These are phyloP conservation scores for Wickerhamomyces ciferrii DNA, from an alignment of 805 yeast species.

Conservation along the genomic window DNA sequence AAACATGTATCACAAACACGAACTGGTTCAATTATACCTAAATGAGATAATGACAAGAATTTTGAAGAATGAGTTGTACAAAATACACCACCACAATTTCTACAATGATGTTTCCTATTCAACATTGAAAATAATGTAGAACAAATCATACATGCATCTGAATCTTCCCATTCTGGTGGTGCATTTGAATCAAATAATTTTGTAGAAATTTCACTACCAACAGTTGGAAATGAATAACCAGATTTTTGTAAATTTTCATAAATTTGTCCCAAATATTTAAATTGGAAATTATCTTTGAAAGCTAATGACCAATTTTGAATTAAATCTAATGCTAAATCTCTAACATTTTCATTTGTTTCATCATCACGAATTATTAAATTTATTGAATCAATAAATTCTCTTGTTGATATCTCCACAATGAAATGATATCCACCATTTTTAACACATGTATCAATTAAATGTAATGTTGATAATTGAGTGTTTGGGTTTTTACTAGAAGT, in stretches of 20 bases:
- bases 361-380: constrained; percentile 38
- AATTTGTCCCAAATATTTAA: constrained; percentile 56
- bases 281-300: constrained; percentile 61
- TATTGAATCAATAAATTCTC: constrained; percentile 82
- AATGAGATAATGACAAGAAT: constrained; percentile 63
- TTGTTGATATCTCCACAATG: constrained; percentile 67
- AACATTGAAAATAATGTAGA: constrained; percentile 73
- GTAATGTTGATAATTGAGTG: constrained; percentile 67
- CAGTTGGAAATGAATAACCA: constrained; percentile 63
- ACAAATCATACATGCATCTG: constrained; percentile 93
- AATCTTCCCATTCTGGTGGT: constrained; percentile 98
- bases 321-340: constrained; percentile 51
- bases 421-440: constrained; percentile 92
- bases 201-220: constrained; percentile 28
- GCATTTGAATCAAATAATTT: constrained; percentile 79
- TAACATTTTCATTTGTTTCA: constrained; percentile 46
- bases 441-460: constrained; percentile 78
- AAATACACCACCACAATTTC: constrained; percentile 95
- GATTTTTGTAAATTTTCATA: constrained; percentile 56
- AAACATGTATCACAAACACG: constrained; percentile 91
- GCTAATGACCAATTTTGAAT: constrained; percentile 76
- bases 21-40: constrained; percentile 85
- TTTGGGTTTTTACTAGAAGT: constrained; percentile 70
- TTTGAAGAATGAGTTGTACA: constrained; percentile 83
- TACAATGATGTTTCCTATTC: constrained; percentile 92